A percentile compares a stretch with the other conserved stretches of the same genome.
phyloP scores from a whole-genome alignment of 805 yeast genomes.

The Metschnikowia borealis region DNA sequence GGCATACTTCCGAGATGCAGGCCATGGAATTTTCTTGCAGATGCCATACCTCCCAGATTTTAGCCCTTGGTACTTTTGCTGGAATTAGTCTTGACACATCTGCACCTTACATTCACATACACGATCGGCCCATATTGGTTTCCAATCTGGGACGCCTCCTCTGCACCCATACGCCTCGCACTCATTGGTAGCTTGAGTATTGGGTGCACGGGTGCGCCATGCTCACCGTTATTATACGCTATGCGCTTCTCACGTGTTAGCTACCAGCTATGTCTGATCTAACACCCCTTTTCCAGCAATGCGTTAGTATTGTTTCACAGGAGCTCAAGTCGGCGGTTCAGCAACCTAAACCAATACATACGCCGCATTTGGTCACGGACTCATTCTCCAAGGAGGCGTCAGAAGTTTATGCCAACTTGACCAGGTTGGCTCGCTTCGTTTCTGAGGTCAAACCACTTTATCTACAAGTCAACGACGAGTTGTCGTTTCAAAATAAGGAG shows the following conservation, averaged over 20 bases:
- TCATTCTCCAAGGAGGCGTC: constrained; percentile 39
- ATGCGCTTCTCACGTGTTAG: neutral
- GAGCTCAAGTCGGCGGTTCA: constrained; percentile 20
- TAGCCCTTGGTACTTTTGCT: too few species aligned
- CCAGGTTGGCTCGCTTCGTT: constrained; percentile 30
- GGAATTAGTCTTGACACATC: too few species aligned
- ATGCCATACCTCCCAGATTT: too few species aligned
- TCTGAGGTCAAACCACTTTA: constrained; percentile 32
- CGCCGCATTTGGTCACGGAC: constrained; percentile 25
- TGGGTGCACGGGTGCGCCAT: neutral
- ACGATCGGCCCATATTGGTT: too few species aligned
- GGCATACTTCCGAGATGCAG: too few species aligned
- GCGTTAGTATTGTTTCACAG: constrained; percentile 41
- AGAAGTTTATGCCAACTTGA: constrained; percentile 31
- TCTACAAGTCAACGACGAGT: constrained; percentile 23
- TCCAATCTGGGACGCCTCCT: too few species aligned
- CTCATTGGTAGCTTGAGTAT: too few species aligned
- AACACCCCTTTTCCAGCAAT: constrained; percentile 46
- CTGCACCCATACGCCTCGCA: too few species aligned
- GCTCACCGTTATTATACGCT: neutral
- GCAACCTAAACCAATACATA: constrained; percentile 1
- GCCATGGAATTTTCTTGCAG: too few species aligned
- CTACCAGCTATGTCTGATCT: constrained; percentile 39
- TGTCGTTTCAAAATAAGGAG: constrained; percentile 5
- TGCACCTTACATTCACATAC: too few species aligned